Evolutionary conservation across 2,329 filamentous ascomycete genomes (phyloP).

Genomic region (Alternaria novae-zelandiae): DNA sequence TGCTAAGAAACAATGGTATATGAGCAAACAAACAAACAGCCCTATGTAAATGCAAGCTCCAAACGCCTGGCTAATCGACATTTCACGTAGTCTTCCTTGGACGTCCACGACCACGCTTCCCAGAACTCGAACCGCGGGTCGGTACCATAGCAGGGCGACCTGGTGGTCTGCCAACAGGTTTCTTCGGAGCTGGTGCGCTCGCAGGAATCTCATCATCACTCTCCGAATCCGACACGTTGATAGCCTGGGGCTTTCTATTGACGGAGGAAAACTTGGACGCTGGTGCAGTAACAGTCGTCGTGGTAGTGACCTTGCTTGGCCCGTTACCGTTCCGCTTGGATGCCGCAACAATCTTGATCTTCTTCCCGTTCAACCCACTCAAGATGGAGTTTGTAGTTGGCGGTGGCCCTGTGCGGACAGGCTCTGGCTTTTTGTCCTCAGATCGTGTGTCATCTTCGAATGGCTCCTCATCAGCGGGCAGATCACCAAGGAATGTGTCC

Average conservation of each 20-base stretch:
- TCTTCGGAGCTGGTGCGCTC: slow-evolving; percentile 30
- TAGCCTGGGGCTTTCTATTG: slow-evolving; percentile 23
- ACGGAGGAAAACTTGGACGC: slow-evolving; percentile 26
- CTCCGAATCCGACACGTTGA: slow-evolving; percentile 36
- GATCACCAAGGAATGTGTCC: slow-evolving; percentile 35
- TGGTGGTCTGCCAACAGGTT: slow-evolving; percentile 21
- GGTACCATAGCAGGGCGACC: slow-evolving; percentile 30
- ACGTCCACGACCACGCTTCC: slow-evolving; percentile 31
- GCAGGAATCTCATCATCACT: slow-evolving; percentile 45
- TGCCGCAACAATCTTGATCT: slow-evolving; percentile 43
- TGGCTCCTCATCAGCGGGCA: slow-evolving; percentile 29
- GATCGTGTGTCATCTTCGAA: slow-evolving; percentile 11
- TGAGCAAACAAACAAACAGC: neutral
- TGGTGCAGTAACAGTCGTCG: slow-evolving; percentile 14
- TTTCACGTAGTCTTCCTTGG: slow-evolving; percentile 30
- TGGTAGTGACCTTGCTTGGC: slow-evolving; percentile 18
- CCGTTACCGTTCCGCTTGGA: slow-evolving; percentile 24
- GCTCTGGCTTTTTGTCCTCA: slow-evolving; percentile 3
- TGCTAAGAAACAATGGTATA: neutral
- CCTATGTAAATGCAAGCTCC: neutral
- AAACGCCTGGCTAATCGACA: neutral
- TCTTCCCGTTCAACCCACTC: slow-evolving; percentile 40
- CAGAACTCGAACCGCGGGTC: slow-evolving; percentile 27
- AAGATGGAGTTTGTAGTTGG: slow-evolving; percentile 37
- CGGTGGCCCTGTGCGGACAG: slow-evolving; percentile 18